A percentile compares a stretch with the other conserved stretches of the same genome.
Conservation (phyloP, 148 eudicot genomes). For the Arbutus unedo region DNA sequence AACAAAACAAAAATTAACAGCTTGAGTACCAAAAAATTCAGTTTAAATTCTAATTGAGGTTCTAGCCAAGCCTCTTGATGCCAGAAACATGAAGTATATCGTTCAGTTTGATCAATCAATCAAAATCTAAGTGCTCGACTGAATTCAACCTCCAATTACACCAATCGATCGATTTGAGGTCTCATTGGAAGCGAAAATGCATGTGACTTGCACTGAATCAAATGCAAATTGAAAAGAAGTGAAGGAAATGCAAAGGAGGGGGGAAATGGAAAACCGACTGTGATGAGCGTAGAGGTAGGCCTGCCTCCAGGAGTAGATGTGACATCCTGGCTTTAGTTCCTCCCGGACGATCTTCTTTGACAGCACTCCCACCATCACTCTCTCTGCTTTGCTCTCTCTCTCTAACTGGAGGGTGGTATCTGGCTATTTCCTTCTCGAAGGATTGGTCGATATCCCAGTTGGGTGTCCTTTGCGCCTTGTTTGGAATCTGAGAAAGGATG, state of each 20-base stretch:
- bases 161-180: neutral
- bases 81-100: neutral
- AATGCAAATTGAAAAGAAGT: neutral
- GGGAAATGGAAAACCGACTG: conserved; percentile 38
- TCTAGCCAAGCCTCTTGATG: too few species aligned
- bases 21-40: neutral
- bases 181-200: neutral
- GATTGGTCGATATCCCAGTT: neutral
- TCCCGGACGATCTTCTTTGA: conserved; percentile 55
- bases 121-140: neutral
- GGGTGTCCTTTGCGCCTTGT: neutral
- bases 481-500: neutral
- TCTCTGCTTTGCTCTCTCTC: neutral
- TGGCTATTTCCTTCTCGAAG: neutral
- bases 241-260: too few species aligned
- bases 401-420: neutral
- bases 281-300: conserved; percentile 66
- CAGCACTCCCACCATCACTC: conserved; percentile 35
- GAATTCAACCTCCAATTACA: neutral
- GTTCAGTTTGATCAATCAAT: neutral
- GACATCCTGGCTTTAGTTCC: conserved; percentile 57
- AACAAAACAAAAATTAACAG: neutral
- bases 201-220: neutral
- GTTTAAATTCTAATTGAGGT: neutral
- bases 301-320: conserved; percentile 69